These are phyloP conservation scores for Alternaria sp. DNA, from an alignment of 2,329 filamentous ascomycete genomes.

Conservation along the genomic window DNA sequence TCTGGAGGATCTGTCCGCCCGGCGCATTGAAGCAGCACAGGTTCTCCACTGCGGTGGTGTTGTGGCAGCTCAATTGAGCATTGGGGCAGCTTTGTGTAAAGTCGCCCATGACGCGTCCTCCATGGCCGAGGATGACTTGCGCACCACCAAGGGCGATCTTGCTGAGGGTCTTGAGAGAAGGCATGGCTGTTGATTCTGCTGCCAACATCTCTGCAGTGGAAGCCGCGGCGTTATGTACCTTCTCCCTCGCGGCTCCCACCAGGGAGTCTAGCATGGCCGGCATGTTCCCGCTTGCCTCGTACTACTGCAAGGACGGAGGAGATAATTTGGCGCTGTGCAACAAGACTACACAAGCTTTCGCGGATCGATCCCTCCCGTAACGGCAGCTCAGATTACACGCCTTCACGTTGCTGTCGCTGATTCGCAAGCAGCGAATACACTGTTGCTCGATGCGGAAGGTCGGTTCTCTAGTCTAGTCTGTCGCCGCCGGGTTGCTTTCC, in stretches of 20 bases:
- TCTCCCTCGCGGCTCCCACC: conserved; percentile 20
- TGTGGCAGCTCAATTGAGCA: conserved; percentile 67
- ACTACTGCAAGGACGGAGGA: conserved; percentile 6
- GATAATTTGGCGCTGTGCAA: conserved; percentile 6
- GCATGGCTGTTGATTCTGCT: conserved; percentile 38
- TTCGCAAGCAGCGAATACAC: conserved; percentile 20
- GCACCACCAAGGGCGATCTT: conserved; percentile 46
- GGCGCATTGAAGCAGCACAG: conserved; percentile 78
- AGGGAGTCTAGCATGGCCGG: conserved; percentile 32
- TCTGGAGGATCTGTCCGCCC: conserved; percentile 73
- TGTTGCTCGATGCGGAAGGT: conserved; percentile 29
- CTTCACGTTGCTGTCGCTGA: conserved; percentile 23
- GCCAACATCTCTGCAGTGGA: conserved; percentile 14
- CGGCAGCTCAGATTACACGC: conserved; percentile 29
- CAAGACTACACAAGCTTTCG: conserved; percentile 35
- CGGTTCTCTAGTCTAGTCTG: conserved; percentile 10
- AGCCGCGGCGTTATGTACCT: conserved; percentile 36
- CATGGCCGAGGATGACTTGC: conserved; percentile 40
- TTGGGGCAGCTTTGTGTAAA: conserved; percentile 40
- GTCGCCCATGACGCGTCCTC: conserved; percentile 31
- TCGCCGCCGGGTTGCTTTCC: conserved; percentile 5
- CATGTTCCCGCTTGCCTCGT: conserved; percentile 17
- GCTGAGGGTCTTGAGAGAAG: conserved; percentile 44
- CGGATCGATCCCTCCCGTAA: conserved; percentile 33
- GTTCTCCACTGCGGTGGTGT: conserved; percentile 65